Evolutionary conservation across 2,329 filamentous ascomycete genomes (phyloP).

Genomic region (Phialophora chinensis): DNA sequence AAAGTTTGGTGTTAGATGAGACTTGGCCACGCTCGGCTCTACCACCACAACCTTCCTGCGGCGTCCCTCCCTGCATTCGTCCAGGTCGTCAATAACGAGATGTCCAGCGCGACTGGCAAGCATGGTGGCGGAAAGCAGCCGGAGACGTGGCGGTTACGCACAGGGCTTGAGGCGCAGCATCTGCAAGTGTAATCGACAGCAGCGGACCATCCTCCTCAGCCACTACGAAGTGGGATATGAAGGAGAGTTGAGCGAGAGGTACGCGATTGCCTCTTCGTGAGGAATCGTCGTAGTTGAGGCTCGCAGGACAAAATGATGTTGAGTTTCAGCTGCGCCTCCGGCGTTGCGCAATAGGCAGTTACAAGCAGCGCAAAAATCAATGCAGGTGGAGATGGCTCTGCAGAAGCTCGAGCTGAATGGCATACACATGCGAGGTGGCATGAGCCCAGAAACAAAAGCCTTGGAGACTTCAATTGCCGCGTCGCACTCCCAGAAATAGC

Average conservation of each 20-base stretch:
- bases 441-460: neutral
- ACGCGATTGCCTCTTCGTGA: neutral
- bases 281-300: neutral
- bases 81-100: too few relatives aligned
- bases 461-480: neutral
- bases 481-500: neutral
- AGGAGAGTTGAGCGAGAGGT: neutral
- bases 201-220: neutral
- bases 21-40: too few relatives aligned
- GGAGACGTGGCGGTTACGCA: neutral
- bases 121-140: neutral
- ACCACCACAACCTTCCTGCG: too few relatives aligned
- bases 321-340: slow-evolving; percentile 23
- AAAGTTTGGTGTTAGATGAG: too few relatives aligned
- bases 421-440: neutral
- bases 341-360: slow-evolving; percentile 18
- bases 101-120: too few relatives aligned
- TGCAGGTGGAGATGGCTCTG: neutral
- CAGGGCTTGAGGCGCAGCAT: neutral
- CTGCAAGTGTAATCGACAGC: neutral
- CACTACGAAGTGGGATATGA: neutral
- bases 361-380: slow-evolving; percentile 1
- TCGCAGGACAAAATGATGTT: neutral
- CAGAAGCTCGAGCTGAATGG: neutral
- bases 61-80: too few relatives aligned